Base-by-base conservation (phyloP, 805 yeast genomes). In the Ogataea corticis region DNA sequence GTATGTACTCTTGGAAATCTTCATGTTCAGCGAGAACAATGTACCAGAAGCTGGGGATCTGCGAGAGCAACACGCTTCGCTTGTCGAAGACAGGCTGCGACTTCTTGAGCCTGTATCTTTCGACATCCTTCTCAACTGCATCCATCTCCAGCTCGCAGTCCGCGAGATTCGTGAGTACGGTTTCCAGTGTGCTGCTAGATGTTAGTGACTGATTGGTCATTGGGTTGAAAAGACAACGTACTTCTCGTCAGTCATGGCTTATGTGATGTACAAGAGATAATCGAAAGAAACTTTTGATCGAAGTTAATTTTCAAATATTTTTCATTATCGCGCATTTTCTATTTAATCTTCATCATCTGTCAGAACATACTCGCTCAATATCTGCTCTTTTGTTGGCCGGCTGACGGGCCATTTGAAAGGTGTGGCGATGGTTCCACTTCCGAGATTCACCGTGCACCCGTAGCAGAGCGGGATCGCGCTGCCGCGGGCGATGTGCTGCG, bases 41-140 rank as follows among this genome's bases (percentile, higher is more conserved):
- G 57, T 86, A 84, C 98, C 98, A 92, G 64, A 92, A 90, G 51
- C 79, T 78, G 1, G 91, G 89, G 34, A 90, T 77, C 3, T 71
- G 62, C 4, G 55, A 45, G 13, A 83, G 70, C n/a, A 76, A 66
- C 6, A 57, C 69, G 18, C 87, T 72, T 54, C 97, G 72, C 46
- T 75, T 65, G 5, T 61, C 69, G 58, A 80, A 88, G 7, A 87
- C 70, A 15, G 81, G 77, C 51, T 75, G 76, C 7, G 88, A 75
- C 25, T 75, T 66, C 38, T 66, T 63, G 31, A 83, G 62, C 41
- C 86, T 71, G 49, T 67, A 76, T 35, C 75, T 63, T 55, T 83
- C 84, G 18, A 81, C 81, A 19, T 80, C 79, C 38, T 75, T 73
- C 50, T 85, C 90, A 13, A 83, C 82, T 23, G 61, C 51, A 41